phyloP scores from a whole-genome alignment of 306 rosid species.

The Cucurbita moschata region DNA sequence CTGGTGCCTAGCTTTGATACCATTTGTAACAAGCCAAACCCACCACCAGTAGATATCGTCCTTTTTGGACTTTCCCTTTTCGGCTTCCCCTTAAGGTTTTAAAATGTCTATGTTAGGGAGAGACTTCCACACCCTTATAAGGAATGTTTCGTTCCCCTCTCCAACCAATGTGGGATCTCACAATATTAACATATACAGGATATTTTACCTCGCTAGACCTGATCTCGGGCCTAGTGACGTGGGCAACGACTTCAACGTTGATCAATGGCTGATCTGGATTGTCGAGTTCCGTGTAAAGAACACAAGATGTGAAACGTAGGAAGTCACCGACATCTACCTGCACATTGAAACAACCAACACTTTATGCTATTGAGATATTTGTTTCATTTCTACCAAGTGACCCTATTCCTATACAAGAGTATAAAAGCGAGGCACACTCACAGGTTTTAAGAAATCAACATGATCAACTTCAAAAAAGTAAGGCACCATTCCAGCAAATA shows the following conservation, averaged over 20 bases:
- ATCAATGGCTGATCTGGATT: slow-evolving; percentile 77
- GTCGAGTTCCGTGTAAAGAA: slow-evolving; percentile 57
- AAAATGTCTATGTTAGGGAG: too few relatives aligned
- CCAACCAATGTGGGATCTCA: background rate
- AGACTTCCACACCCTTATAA: too few relatives aligned
- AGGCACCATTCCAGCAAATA: slow-evolving; percentile 84
- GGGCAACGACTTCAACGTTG: slow-evolving; percentile 91
- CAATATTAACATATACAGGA: background rate
- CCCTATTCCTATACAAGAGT: background rate
- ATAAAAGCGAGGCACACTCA: slow-evolving; percentile 22
- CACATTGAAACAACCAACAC: background rate
- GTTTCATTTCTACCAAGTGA: background rate
- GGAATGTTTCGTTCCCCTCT: too few relatives aligned
- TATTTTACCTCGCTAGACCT: slow-evolving; percentile 65
- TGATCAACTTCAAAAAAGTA: slow-evolving; percentile 90
- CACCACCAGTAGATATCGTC: too few relatives aligned
- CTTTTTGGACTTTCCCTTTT: too few relatives aligned
- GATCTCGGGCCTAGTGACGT: slow-evolving; percentile 83
- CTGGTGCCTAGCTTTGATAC: too few relatives aligned
- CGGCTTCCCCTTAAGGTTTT: too few relatives aligned
- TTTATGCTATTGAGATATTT: background rate
- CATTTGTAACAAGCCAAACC: too few relatives aligned
- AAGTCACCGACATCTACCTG: slow-evolving; percentile 98
- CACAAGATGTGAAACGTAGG: slow-evolving; percentile 77
- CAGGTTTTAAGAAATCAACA: slow-evolving; percentile 88